Evolutionary conservation across 352 stramenopile species (phyloP).

Genomic region (Globisporangium canariense): DNA sequence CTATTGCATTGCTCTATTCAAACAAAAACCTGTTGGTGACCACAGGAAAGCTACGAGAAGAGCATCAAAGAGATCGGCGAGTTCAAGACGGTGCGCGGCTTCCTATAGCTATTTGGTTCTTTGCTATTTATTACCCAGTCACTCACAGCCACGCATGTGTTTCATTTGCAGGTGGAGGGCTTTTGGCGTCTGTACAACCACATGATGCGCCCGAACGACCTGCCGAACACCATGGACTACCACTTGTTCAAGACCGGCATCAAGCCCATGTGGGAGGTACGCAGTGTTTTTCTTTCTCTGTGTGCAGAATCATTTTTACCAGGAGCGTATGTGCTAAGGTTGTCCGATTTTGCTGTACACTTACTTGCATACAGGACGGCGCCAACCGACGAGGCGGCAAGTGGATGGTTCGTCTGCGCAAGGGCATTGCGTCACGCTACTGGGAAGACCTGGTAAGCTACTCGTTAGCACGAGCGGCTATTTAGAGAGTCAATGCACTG

Average conservation of each 20-base stretch:
- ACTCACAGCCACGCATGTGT: constrained; percentile 4
- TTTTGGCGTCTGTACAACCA: constrained; percentile 95
- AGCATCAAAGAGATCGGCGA: constrained; percentile 91
- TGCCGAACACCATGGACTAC: constrained; percentile 90
- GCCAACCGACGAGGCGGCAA: constrained; percentile 90
- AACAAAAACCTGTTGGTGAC: background rate
- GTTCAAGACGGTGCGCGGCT: constrained; percentile 81
- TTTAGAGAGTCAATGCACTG: background rate
- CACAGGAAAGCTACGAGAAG: constrained; percentile 91
- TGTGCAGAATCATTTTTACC: background rate
- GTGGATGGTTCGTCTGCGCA: constrained; percentile 92
- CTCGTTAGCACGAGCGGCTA: background rate
- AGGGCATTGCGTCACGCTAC: constrained; percentile 88
- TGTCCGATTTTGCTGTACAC: background rate
- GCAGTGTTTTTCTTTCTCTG: background rate
- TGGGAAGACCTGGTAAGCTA: constrained; percentile 88
- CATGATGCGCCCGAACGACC: constrained; percentile 88
- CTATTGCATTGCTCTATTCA: background rate
- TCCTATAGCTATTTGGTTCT: background rate
- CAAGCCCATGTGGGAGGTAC: constrained; percentile 91
- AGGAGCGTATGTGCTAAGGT: background rate
- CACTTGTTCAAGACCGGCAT: constrained; percentile 93
- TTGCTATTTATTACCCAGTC: too few species aligned
- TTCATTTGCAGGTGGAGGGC: constrained; percentile 64
- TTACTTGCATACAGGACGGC: constrained; percentile 36